A percentile compares a stretch with the other conserved stretches of the same genome.
These are phyloP conservation scores for Hypoxylon sp. DNA, from an alignment of 2,329 filamentous ascomycete species.

Conservation along the genomic window DNA sequence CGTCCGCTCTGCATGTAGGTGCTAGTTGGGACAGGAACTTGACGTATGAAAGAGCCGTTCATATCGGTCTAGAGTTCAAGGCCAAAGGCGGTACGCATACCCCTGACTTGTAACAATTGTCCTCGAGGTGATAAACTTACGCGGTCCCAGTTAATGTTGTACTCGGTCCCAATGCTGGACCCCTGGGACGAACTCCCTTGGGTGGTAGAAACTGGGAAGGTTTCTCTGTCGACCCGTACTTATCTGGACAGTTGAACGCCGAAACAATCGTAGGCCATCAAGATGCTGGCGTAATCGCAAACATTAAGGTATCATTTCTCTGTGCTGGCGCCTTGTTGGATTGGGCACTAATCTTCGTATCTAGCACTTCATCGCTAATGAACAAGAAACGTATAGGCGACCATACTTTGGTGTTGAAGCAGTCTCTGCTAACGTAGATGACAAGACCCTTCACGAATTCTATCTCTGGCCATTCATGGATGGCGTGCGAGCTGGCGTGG, in stretches of 20 bases:
- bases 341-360: constrained; percentile 41
- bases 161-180: constrained; percentile 77
- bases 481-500: constrained; percentile 68
- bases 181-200: constrained; percentile 74
- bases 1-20: constrained; percentile 62
- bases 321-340: background rate
- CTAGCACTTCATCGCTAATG: constrained; percentile 71
- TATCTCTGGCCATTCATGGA: constrained; percentile 77
- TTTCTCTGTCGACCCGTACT: constrained; percentile 74
- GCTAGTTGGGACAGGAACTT: constrained; percentile 68
- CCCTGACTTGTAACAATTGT: background rate
- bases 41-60: constrained; percentile 63
- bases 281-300: constrained; percentile 82
- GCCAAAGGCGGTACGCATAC: constrained; percentile 59
- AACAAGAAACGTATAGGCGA: constrained; percentile 68
- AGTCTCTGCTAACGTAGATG: constrained; percentile 73
- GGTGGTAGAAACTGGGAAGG: constrained; percentile 79
- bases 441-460: constrained; percentile 73
- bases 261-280: constrained; percentile 82
- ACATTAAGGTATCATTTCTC: constrained; percentile 66
- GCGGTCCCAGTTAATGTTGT: constrained; percentile 64
- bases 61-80: constrained; percentile 70
- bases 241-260: constrained; percentile 78
- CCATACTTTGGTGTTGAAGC: constrained; percentile 63
- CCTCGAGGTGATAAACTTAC: constrained; percentile 22